Percentiles rank a stretch among this genome's conserved stretches.
These are phyloP conservation scores for Sophora flavescens DNA, from an alignment of 306 rosid genomes.

Conservation along the genomic window DNA sequence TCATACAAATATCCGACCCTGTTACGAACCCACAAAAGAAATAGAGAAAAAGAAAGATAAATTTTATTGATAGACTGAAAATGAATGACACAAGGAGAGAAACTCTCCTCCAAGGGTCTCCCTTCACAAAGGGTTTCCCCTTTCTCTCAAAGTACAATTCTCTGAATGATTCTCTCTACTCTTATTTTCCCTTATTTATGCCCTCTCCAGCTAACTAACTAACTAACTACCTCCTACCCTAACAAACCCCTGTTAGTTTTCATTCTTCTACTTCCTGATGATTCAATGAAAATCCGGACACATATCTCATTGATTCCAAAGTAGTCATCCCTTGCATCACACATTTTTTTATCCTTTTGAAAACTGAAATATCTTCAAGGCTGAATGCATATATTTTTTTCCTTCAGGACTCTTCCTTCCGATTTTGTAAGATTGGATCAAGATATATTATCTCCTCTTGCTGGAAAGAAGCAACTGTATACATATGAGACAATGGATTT, in stretches of 20 bases:
- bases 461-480: conserved; percentile 90
- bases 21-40: no score
- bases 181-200: no score
- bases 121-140: no score
- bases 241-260: background rate
- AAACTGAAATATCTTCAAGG: conserved; percentile 32
- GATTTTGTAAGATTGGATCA: conserved; percentile 94
- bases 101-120: no score
- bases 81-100: no score
- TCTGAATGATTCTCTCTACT: no score
- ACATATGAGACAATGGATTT: conserved; percentile 86
- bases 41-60: no score
- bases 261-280: background rate
- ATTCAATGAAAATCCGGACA: conserved; percentile 21
- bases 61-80: no score
- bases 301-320: conserved; percentile 4
- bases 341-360: background rate
- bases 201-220: no score
- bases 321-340: conserved; percentile 33
- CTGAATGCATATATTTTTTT: conserved; percentile 23
- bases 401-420: conserved; percentile 68
- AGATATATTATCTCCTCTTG: conserved; percentile 95
- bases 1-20: conserved; percentile 16
- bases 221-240: no score
- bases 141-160: no score